A percentile compares a stretch with the other conserved stretches of the same genome.
These are phyloP conservation scores for Fusarium hostae DNA, from an alignment of 2,329 filamentous ascomycete genomes.

Conservation along the genomic window DNA sequence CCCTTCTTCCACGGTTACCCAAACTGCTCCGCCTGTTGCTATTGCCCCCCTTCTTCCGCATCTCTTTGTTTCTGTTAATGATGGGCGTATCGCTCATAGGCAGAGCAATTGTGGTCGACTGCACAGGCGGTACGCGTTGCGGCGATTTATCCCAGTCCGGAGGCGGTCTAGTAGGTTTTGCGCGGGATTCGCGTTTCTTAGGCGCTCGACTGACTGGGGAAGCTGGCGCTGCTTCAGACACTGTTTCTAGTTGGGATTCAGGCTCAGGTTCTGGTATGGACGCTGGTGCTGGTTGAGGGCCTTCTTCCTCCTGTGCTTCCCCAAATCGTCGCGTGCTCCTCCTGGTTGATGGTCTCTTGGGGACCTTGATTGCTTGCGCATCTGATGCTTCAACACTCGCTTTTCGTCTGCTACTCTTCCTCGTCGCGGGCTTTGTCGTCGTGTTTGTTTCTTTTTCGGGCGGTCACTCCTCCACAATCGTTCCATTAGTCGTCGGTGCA, in stretches of 20 bases:
- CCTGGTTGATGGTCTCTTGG: slow-evolving; percentile 54
- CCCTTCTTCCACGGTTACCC: slow-evolving; percentile 86
- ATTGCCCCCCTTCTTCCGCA: slow-evolving; percentile 81
- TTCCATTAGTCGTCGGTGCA: slow-evolving; percentile 45
- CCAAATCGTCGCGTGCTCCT: slow-evolving; percentile 58
- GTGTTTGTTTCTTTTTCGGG: slow-evolving; percentile 27
- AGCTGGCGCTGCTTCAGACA: neutral
- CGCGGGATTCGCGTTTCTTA: slow-evolving; percentile 33
- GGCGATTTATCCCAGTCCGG: slow-evolving; percentile 41
- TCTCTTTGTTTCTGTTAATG: slow-evolving; percentile 92
- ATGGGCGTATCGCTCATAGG: slow-evolving; percentile 96
- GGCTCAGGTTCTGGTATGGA: neutral
- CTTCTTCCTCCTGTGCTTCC: slow-evolving; percentile 50
- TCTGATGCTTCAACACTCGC: slow-evolving; percentile 52
- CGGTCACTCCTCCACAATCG: slow-evolving; percentile 37
- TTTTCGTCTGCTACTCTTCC: slow-evolving; percentile 53
- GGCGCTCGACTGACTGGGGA: slow-evolving; percentile 46
- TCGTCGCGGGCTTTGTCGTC: slow-evolving; percentile 37
- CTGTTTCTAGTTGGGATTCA: neutral
- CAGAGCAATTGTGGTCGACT: slow-evolving; percentile 76
- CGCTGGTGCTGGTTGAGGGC: neutral
- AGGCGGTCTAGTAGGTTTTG: slow-evolving; percentile 29
- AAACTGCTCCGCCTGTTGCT: slow-evolving; percentile 84
- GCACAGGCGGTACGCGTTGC: slow-evolving; percentile 47
- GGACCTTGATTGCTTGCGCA: slow-evolving; percentile 51